Conservation (phyloP, 1,284 basidiomycete genomes). For the Ustilago nuda region DNA sequence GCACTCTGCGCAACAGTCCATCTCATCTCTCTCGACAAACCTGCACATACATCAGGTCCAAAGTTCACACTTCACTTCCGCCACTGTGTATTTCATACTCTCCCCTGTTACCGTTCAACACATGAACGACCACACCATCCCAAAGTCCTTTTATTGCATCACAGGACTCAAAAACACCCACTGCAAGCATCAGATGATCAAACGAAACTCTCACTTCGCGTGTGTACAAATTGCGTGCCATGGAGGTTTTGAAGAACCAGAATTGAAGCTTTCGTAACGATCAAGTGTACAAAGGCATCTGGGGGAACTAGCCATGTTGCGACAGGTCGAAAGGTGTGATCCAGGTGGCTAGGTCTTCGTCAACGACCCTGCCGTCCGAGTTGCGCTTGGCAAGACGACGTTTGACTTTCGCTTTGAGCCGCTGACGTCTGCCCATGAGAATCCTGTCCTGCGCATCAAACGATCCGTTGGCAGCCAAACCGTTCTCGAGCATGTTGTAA, state of each 20-base stretch:
- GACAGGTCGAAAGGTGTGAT: constrained; percentile 58
- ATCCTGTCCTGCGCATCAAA: constrained; percentile 45
- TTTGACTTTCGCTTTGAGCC: constrained; percentile 53
- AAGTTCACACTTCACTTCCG: constrained; percentile 12
- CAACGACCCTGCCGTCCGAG: constrained; percentile 50
- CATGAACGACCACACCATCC: constrained; percentile 15
- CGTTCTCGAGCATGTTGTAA: constrained; percentile 29
- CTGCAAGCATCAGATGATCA: constrained; percentile 50
- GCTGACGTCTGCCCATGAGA: constrained; percentile 46
- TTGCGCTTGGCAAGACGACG: constrained; percentile 49
- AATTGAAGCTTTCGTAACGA: not conserved
- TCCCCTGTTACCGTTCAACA: constrained; percentile 18
- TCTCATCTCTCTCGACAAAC: constrained; percentile 7
- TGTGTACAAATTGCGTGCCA: not conserved
- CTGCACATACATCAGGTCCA: not conserved
- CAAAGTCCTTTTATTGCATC: constrained; percentile 36
- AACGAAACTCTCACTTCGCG: constrained; percentile 7
- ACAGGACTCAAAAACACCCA: constrained; percentile 40
- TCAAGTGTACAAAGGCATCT: not conserved
- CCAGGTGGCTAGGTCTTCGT: constrained; percentile 57
- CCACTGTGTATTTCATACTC: constrained; percentile 45
- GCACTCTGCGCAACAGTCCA: constrained; percentile 9
- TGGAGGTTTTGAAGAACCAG: not conserved
- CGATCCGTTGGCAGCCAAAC: constrained; percentile 26
- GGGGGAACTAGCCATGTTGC: constrained; percentile 31